Evolutionary conservation across 1,284 basidiomycete genomes (phyloP), one percentile per base, ranked within the genome.

Genomic region (Trichosporon ovoides): DNA sequence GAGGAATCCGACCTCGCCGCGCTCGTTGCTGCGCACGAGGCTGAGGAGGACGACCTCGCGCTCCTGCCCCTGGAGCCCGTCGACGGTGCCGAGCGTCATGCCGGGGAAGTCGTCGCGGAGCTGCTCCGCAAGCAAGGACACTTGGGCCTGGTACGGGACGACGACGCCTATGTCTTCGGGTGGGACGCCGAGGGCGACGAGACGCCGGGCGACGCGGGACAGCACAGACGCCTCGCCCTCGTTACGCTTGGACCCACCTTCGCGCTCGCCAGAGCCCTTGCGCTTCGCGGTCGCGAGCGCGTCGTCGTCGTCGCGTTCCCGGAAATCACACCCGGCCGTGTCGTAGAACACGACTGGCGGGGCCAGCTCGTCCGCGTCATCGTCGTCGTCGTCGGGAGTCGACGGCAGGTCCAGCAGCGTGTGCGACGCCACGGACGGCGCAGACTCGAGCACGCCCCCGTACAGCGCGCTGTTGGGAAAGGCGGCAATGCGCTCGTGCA

Each of bases 121-220:
- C 40, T 89, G 75, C 3, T 85, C 84, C 0, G 88, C 83, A 53
- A 95, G 79, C 11, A 92, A 80, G 0, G 87, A 83, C 0, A 93
- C 91, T 77, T 96, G 93, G 0, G 91, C 90, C 79, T 95, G 91
- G 74, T 96, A 96, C 83, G 96, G 94, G 4, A 92, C 90, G 59
- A 98, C 88, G 53, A 98, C 82, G 1, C 91, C 90, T 56, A 98
- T 91, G 67, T 94, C 87, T 0, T 77, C 77, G 0, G 90, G 82
- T 0, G 81, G 72, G 1, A 98, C 76, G 0, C 92, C 91, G 3
- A 82, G 80, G 7, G 74, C 76, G 59, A 92, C 89, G 71, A 98
- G 77, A 65, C 83, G 85, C 38, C 85, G 82, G 0, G 92, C 85
- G 86, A 92, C 94, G 58, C 81, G 82, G 66, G 84, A 85, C 0